A percentile compares a stretch with the other conserved stretches of the same genome.
These are phyloP conservation scores for Dactylellina cionopaga DNA, from an alignment of 2,329 filamentous ascomycete species.

Conservation along the genomic window DNA sequence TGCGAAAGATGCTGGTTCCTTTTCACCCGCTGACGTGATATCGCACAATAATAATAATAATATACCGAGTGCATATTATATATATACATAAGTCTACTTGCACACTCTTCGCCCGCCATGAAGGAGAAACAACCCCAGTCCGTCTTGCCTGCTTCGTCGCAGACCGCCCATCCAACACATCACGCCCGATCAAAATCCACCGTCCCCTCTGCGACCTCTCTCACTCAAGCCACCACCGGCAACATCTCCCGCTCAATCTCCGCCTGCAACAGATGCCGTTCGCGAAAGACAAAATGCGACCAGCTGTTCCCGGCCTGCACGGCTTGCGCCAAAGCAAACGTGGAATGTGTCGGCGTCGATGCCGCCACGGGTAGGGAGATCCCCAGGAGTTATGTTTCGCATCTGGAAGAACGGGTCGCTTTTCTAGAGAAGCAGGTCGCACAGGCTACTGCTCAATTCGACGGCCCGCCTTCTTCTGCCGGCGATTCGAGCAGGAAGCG, in stretches of 20 bases:
- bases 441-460: neutral
- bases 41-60: neutral
- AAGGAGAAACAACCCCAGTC: slow-evolving; percentile 44
- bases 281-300: slow-evolving; percentile 57
- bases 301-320: slow-evolving; percentile 57
- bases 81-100: slow-evolving; percentile 4
- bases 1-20: slow-evolving; percentile 46
- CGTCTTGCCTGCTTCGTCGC: slow-evolving; percentile 3
- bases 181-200: slow-evolving; percentile 49
- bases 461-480: slow-evolving; percentile 1
- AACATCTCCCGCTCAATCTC: slow-evolving; percentile 57
- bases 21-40: slow-evolving; percentile 49
- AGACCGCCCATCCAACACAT: slow-evolving; percentile 47
- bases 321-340: slow-evolving; percentile 56
- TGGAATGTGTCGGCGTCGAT: slow-evolving; percentile 57
- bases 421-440: slow-evolving; percentile 54
- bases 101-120: too few relatives aligned
- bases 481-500: slow-evolving; percentile 42
- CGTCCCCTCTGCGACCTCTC: slow-evolving; percentile 45
- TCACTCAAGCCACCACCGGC: slow-evolving; percentile 49
- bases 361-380: slow-evolving; percentile 57
- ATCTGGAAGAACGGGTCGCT: slow-evolving; percentile 56
- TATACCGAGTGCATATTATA: neutral
- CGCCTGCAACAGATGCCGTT: slow-evolving; percentile 56
- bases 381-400: slow-evolving; percentile 57